These are phyloP conservation scores for Holtermannia corniformis DNA, from an alignment of 768 basidiomycete species.

Conservation along the genomic window DNA sequence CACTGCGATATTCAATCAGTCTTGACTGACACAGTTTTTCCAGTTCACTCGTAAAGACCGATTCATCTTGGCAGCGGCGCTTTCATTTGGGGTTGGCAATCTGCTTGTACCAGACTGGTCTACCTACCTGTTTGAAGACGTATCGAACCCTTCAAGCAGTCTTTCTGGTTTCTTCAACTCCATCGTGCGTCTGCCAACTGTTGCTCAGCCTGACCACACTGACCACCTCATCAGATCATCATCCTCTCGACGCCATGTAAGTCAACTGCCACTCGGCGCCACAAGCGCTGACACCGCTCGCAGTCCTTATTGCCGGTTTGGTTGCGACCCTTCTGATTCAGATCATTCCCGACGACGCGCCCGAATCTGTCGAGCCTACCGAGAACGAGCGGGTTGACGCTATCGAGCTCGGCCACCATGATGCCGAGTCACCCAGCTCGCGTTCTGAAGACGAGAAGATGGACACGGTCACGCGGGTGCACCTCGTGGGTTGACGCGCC, in stretches of 20 bases:
- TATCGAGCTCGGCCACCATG: not conserved
- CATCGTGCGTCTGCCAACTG: conserved; percentile 45
- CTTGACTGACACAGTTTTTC: not conserved
- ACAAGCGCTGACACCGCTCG: not conserved
- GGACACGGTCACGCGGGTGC: not conserved
- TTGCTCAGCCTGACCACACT: not conserved
- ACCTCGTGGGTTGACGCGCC: not conserved
- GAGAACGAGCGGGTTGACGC: not conserved
- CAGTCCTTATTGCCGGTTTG: conserved; percentile 54
- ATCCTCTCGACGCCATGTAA: conserved; percentile 71
- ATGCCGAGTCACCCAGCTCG: not conserved
- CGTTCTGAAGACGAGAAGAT: not conserved
- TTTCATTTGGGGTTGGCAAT: conserved; percentile 63
- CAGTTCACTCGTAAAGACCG: conserved; percentile 54
- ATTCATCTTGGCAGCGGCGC: conserved; percentile 60
- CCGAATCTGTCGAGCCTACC: conserved; percentile 1
- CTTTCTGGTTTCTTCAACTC: conserved; percentile 63
- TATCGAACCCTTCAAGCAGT: conserved; percentile 49
- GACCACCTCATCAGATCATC: conserved; percentile 43
- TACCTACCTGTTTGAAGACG: conserved; percentile 59
- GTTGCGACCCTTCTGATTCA: conserved; percentile 54
- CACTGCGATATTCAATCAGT: conserved; percentile 1
- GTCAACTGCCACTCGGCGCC: conserved; percentile 27
- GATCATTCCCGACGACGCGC: conserved; percentile 47
- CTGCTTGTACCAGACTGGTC: conserved; percentile 58